Percentiles rank a stretch among this genome's conserved stretches.
Conservation (phyloP, 2,329 filamentous ascomycete genomes). For the Davidsoniella virescens region DNA sequence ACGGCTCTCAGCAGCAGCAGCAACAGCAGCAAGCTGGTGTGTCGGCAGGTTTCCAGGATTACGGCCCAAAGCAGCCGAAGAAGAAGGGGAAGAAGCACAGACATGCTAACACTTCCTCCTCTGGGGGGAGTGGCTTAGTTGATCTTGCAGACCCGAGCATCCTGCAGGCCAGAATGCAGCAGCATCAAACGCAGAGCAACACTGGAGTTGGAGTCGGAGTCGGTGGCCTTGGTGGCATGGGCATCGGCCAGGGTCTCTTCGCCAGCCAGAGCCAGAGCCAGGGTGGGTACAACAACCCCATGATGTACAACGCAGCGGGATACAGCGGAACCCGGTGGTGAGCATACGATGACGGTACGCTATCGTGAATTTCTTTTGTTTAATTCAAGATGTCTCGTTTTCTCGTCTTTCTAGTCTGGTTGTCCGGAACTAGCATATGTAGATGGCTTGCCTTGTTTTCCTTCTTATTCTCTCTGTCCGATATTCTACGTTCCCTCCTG, state of each 20-base stretch:
- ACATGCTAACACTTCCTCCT: slow-evolving; percentile 99
- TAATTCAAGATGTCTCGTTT: slow-evolving; percentile 3
- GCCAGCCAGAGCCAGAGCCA: slow-evolving; percentile 55
- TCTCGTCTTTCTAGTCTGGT: background rate
- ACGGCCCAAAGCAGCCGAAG: slow-evolving; percentile 95
- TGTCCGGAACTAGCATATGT: background rate
- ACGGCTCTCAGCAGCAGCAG: slow-evolving; percentile 50
- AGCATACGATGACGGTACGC: slow-evolving; percentile 6
- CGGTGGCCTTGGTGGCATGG: slow-evolving; percentile 11
- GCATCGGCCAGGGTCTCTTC: slow-evolving; percentile 67
- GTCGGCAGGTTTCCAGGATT: slow-evolving; percentile 72
- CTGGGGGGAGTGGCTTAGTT: slow-evolving; percentile 95
- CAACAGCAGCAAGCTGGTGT: slow-evolving; percentile 8
- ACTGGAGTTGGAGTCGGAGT: slow-evolving; percentile 35
- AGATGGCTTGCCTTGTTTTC: background rate
- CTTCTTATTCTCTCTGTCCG: slow-evolving; percentile 12
- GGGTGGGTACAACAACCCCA: slow-evolving; percentile 86
- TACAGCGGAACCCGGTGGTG: slow-evolving; percentile 11
- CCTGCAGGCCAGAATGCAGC: slow-evolving; percentile 87
- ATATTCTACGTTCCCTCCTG: slow-evolving; percentile 11
- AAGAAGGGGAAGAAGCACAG: slow-evolving; percentile 99
- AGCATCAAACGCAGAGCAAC: slow-evolving; percentile 64
- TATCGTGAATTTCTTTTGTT: slow-evolving; percentile 13
- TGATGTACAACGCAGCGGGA: slow-evolving; percentile 46
- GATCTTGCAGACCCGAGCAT: slow-evolving; percentile 99